These are phyloP conservation scores for Megacollybia marginata DNA, from an alignment of 768 basidiomycete genomes.

Conservation along the genomic window DNA sequence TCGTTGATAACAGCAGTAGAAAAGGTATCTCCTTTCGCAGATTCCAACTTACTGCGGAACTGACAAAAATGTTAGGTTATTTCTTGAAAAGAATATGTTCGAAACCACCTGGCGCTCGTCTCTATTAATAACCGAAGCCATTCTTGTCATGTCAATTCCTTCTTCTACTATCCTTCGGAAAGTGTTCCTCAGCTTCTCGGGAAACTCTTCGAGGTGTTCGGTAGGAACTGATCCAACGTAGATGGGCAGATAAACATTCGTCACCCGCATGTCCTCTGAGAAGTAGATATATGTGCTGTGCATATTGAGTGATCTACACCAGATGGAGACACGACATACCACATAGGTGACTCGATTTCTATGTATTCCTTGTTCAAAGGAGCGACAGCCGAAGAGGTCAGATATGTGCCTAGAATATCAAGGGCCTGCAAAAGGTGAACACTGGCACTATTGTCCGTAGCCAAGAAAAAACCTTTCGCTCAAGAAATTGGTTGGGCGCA, in stretches of 20 bases:
- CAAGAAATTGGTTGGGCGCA: conserved; percentile 59
- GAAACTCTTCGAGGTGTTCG: conserved; percentile 69
- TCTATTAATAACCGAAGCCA: conserved; percentile 77
- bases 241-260: conserved; percentile 63
- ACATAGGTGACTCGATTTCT: conserved; percentile 84
- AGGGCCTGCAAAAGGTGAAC: conserved; percentile 46
- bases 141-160: conserved; percentile 86
- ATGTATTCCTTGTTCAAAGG: conserved; percentile 88
- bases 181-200: conserved; percentile 57
- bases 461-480: conserved; percentile 45
- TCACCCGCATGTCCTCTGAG: conserved; percentile 67
- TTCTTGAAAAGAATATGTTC: background rate
- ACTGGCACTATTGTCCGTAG: background rate
- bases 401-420: conserved; percentile 79
- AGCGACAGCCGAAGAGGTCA: conserved; percentile 78
- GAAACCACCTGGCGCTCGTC: conserved; percentile 78
- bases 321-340: conserved; percentile 37
- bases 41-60: conserved; percentile 81
- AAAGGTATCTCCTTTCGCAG: conserved; percentile 75
- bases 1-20: conserved; percentile 70
- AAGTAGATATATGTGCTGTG: conserved; percentile 81
- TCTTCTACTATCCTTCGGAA: conserved; percentile 61
- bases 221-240: conserved; percentile 81
- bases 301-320: background rate
- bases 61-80: conserved; percentile 19